These are phyloP conservation scores for Hypoxylon sp. DNA, from an alignment of 2,329 filamentous ascomycete genomes.

Conservation along the genomic window DNA sequence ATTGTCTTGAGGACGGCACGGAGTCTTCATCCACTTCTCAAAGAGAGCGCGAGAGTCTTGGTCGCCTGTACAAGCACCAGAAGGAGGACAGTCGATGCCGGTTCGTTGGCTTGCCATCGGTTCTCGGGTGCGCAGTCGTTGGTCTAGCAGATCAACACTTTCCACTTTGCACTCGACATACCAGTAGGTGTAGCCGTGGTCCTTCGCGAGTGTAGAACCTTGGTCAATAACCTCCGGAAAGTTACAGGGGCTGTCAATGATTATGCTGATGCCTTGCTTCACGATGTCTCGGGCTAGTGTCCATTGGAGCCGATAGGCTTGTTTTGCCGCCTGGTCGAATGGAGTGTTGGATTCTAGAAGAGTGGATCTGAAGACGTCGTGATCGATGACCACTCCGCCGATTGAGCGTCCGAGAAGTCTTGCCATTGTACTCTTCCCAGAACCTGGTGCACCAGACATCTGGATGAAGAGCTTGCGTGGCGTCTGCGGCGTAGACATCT, in stretches of 20 bases:
- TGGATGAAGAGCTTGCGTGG: background rate
- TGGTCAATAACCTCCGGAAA: background rate
- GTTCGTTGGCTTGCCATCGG: background rate
- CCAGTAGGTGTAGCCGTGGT: background rate
- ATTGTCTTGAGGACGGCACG: background rate
- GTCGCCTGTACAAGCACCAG: background rate
- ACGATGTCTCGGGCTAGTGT: conserved; percentile 1
- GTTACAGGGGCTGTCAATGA: background rate
- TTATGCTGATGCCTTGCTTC: background rate
- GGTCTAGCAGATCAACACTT: background rate
- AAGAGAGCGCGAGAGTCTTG: background rate
- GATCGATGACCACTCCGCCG: background rate
- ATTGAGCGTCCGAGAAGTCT: background rate
- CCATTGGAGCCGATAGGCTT: background rate
- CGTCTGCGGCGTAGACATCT: background rate
- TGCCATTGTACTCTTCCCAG: background rate
- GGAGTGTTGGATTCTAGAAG: conserved; percentile 1
- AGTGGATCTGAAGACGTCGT: background rate
- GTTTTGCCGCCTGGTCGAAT: conserved; percentile 1
- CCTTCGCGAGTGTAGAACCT: background rate
- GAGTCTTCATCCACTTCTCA: background rate
- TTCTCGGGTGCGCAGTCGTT: background rate
- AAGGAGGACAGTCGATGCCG: background rate
- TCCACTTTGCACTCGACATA: background rate
- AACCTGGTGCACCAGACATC: background rate